phyloP scores from a whole-genome alignment of 108 stramenopile genomes.

The Fragilaria crotonensis region DNA sequence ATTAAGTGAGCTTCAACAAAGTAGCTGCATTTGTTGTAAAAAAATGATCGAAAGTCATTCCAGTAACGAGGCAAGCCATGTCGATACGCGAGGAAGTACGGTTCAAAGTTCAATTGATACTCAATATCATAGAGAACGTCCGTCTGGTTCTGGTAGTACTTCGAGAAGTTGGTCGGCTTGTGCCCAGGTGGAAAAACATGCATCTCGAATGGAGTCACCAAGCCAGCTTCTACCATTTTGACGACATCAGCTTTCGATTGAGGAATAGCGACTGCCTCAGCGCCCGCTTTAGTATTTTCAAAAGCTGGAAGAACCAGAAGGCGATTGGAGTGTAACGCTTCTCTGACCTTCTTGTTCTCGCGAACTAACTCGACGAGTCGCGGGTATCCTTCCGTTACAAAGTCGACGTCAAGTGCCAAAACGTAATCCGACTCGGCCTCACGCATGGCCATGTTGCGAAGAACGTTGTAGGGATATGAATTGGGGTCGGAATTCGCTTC shows the following conservation, averaged over 20 bases:
- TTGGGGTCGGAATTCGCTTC: not conserved
- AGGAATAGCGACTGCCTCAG: not conserved
- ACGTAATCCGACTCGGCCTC: constrained; percentile 4
- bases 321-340: not conserved
- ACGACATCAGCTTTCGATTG: not conserved
- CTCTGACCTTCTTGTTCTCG: not conserved
- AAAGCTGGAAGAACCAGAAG: constrained; percentile 3
- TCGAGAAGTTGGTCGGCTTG: not conserved
- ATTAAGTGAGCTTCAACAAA: not conserved
- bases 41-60: not conserved
- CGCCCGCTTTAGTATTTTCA: not conserved
- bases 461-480: constrained; percentile 5
- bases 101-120: constrained; percentile 4
- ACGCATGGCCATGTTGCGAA: constrained; percentile 7
- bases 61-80: constrained; percentile 1
- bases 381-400: not conserved
- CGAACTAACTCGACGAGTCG: not conserved
- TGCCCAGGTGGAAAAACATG: not conserved
- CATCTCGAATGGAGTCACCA: not conserved
- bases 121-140: not conserved
- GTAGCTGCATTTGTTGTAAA: not conserved
- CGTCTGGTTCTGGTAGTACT: not conserved
- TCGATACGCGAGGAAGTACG: not conserved
- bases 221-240: not conserved
- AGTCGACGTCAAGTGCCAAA: constrained; percentile 14